phyloP scores from a whole-genome alignment of 2,329 filamentous ascomycete species.

The Exophiala spinifera region DNA sequence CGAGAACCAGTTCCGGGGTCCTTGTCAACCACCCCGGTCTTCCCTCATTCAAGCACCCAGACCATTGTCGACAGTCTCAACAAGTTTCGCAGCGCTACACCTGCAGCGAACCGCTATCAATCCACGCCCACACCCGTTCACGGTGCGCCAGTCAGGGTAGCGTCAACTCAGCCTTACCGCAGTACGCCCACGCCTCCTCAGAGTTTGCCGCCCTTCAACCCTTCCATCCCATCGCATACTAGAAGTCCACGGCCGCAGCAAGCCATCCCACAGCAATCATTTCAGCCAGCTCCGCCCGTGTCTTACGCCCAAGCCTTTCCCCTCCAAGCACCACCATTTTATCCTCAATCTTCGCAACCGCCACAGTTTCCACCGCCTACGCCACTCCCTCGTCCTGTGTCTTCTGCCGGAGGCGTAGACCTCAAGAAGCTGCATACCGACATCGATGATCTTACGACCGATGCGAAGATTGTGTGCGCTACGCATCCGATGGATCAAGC shows the following conservation, averaged over 20 bases:
- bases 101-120: constrained; percentile 49
- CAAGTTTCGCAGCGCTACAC: constrained; percentile 66
- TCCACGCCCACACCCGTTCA: constrained; percentile 36
- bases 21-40: constrained; percentile 87
- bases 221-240: constrained; percentile 12
- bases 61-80: constrained; percentile 93
- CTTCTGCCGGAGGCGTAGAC: constrained; percentile 43
- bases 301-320: constrained; percentile 14
- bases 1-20: constrained; percentile 95
- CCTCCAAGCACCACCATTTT: constrained; percentile 10
- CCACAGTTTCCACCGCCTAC: constrained; percentile 33
- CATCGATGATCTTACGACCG: constrained; percentile 37
- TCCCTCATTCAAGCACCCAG: constrained; percentile 78
- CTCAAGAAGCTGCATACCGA: constrained; percentile 77
- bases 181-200: constrained; percentile 29
- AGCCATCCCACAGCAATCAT: constrained; percentile 31
- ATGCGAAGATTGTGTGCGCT: constrained; percentile 30
- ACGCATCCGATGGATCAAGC: constrained; percentile 29
- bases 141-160: constrained; percentile 47
- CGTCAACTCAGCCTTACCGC: constrained; percentile 51
- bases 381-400: constrained; percentile 31
- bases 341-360: constrained; percentile 27
- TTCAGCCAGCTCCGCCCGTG: constrained; percentile 30
- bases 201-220: constrained; percentile 11
- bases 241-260: constrained; percentile 17